A percentile compares a stretch with the other conserved stretches of the same genome.
These are phyloP conservation scores for Ascochyta fabae DNA, from an alignment of 2,329 filamentous ascomycete genomes.

Conservation along the genomic window DNA sequence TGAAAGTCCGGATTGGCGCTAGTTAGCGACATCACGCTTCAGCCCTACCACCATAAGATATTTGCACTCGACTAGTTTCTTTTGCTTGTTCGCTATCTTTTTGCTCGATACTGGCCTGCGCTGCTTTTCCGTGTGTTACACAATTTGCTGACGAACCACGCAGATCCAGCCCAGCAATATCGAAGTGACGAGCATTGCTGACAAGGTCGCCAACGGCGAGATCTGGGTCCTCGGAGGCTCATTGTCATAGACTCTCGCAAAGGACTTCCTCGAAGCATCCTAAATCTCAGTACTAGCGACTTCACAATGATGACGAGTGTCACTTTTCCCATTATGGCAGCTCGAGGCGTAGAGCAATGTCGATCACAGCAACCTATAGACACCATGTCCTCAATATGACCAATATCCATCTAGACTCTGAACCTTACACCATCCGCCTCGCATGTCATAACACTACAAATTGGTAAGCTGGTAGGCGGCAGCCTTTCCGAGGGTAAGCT, in stretches of 20 bases:
- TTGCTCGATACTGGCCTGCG: not conserved
- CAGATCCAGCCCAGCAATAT: slow-evolving; percentile 81
- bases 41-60: slow-evolving; percentile 3
- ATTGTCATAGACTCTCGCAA: slow-evolving; percentile 37
- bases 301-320: not conserved
- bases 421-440: slow-evolving; percentile 7
- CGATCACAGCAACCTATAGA: not conserved
- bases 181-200: slow-evolving; percentile 75
- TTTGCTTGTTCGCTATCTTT: not conserved
- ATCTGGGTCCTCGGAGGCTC: slow-evolving; percentile 77
- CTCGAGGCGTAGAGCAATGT: not conserved
- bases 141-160: slow-evolving; percentile 17
- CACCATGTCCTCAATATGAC: not conserved
- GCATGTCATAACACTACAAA: not conserved
- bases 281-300: not conserved
- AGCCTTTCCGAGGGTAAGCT: slow-evolving; percentile 13
- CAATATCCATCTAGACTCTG: slow-evolving; percentile 3
- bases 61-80: not conserved
- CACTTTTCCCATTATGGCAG: not conserved
- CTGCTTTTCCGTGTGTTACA: not conserved
- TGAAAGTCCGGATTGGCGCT: slow-evolving; percentile 10
- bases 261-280: not conserved
- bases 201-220: slow-evolving; percentile 84
- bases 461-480: slow-evolving; percentile 17
- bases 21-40: slow-evolving; percentile 7